Evolutionary conservation across 2,329 filamentous ascomycete species (phyloP).

Genomic region (Phaeosphaeriaceae sp.): DNA sequence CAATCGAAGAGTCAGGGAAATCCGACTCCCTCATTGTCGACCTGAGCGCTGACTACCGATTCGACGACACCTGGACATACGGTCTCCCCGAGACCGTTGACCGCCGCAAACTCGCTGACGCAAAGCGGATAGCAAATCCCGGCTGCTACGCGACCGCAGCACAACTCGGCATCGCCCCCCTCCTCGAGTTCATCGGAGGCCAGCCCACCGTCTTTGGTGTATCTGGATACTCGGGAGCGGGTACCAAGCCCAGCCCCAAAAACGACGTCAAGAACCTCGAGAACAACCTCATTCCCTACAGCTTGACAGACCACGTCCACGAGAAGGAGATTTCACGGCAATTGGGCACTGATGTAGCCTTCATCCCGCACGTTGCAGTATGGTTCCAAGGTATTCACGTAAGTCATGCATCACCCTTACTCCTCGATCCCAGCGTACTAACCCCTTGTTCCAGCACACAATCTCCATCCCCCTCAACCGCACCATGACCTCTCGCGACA

Average conservation of each 20-base stretch:
- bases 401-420: conserved; percentile 28
- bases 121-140: conserved; percentile 87
- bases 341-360: conserved; percentile 76
- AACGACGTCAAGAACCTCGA: conserved; percentile 85
- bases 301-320: conserved; percentile 91
- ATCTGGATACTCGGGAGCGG: conserved; percentile 92
- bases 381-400: conserved; percentile 95
- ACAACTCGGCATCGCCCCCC: conserved; percentile 84
- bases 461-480: conserved; percentile 88
- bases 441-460: conserved; percentile 74
- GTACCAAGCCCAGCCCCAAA: conserved; percentile 92
- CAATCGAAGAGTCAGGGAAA: conserved; percentile 73
- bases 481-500: conserved; percentile 87
- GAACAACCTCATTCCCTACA: conserved; percentile 91
- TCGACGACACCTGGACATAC: conserved; percentile 85
- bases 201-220: conserved; percentile 88
- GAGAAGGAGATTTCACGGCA: conserved; percentile 87
- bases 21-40: conserved; percentile 82
- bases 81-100: conserved; percentile 86
- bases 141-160: conserved; percentile 95
- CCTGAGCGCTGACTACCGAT: conserved; percentile 95
- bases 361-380: conserved; percentile 91
- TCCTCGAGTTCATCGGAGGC: conserved; percentile 78
- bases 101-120: conserved; percentile 76
- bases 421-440: too few species aligned